Percentiles rank a stretch among this genome's conserved stretches.
Conservation (phyloP, 305 asterid genomes). For the Fraxinus ornus region DNA sequence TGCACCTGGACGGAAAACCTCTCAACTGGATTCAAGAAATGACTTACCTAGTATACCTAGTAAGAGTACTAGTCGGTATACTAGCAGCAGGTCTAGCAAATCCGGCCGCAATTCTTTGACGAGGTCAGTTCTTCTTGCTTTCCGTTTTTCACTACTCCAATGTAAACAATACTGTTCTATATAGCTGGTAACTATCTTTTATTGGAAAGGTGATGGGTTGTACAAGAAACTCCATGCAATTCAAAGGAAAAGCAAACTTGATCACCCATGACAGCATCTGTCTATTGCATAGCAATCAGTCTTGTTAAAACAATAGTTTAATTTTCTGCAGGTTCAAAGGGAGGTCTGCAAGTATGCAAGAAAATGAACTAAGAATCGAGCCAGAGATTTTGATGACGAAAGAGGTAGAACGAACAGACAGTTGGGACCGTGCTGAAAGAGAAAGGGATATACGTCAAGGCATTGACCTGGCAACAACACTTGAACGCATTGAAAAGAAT, state of each 20-base stretch:
- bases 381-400: conserved; percentile 81
- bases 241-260: not conserved
- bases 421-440: conserved; percentile 87
- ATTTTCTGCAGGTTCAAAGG: conserved; percentile 52
- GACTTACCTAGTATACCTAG: conserved; percentile 22
- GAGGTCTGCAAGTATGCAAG: conserved; percentile 49
- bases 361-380: conserved; percentile 44
- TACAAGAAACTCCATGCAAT: not conserved
- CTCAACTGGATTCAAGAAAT: conserved; percentile 35
- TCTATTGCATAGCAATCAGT: conserved; percentile 10
- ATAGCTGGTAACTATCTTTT: not conserved
- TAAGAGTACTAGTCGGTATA: conserved; percentile 39
- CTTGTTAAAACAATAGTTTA: conserved; percentile 14
- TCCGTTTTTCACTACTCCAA: not conserved
- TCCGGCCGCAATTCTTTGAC: conserved; percentile 59
- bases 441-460: conserved; percentile 96
- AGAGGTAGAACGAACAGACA: conserved; percentile 53
- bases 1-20: conserved; percentile 50
- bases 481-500: conserved; percentile 97
- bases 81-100: conserved; percentile 49
- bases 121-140: conserved; percentile 48
- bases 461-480: conserved; percentile 90
- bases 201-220: not conserved
- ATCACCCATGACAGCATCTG: not conserved
- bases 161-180: not conserved